Conservation (phyloP, 192 early-diverging fungal genomes). For the Coemansia sp. region DNA sequence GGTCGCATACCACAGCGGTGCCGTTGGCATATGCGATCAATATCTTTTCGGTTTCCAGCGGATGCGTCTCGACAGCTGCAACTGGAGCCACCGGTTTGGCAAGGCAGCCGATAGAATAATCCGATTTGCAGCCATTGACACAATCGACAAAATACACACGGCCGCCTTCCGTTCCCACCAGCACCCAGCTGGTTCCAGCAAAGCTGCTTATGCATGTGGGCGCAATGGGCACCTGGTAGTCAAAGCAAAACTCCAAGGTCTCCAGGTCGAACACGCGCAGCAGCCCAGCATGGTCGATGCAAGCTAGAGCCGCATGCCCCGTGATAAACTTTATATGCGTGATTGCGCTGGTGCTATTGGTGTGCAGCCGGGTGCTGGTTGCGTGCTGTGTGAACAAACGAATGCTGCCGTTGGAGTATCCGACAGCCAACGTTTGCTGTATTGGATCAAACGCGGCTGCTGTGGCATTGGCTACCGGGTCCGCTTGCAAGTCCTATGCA, state of each 20-base stretch:
- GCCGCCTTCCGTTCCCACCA: slow-evolving; percentile 38
- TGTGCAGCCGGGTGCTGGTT: slow-evolving; percentile 9
- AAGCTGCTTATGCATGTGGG: slow-evolving; percentile 31
- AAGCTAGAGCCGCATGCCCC: slow-evolving; percentile 19
- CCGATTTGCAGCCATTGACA: slow-evolving; percentile 32
- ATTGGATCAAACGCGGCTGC: slow-evolving; percentile 34
- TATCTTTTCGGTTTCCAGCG: slow-evolving; percentile 36
- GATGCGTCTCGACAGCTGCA: slow-evolving; percentile 29
- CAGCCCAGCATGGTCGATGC: slow-evolving; percentile 20
- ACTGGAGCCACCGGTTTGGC: slow-evolving; percentile 15
- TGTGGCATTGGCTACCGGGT: slow-evolving; percentile 29
- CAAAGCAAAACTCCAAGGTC: slow-evolving; percentile 21
- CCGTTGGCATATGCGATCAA: slow-evolving; percentile 41
- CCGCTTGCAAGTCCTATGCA: slow-evolving; percentile 24
- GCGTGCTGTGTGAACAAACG: slow-evolving; percentile 15
- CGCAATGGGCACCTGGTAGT: slow-evolving; percentile 25
- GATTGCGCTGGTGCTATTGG: slow-evolving; percentile 6
- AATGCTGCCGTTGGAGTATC: slow-evolving; percentile 24
- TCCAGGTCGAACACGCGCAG: slow-evolving; percentile 42
- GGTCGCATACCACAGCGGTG: slow-evolving; percentile 31
- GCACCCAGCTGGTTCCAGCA: slow-evolving; percentile 39
- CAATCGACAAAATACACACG: slow-evolving; percentile 50
- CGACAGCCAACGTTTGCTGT: slow-evolving; percentile 31
- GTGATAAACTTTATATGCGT: slow-evolving; percentile 20
- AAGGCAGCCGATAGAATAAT: slow-evolving; percentile 39